A percentile compares a stretch with the other conserved stretches of the same genome.
Conservation (phyloP, 2,329 filamentous ascomycete genomes). For the Aspergillus ochraceus region DNA sequence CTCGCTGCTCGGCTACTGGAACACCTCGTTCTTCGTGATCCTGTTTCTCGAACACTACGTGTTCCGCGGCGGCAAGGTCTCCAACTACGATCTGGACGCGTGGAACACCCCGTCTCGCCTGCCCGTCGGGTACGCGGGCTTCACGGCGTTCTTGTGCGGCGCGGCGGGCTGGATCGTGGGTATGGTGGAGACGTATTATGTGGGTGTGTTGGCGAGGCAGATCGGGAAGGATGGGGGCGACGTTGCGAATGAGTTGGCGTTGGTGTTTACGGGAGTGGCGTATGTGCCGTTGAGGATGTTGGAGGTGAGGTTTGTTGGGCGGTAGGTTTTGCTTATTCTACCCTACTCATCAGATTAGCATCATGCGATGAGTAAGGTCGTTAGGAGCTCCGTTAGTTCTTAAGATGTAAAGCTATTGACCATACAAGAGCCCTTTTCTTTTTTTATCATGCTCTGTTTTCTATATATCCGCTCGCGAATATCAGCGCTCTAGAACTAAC, state of each 20-base stretch:
- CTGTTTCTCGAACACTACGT: conserved; percentile 51
- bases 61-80: conserved; percentile 45
- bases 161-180: conserved; percentile 55
- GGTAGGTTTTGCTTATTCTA: conserved; percentile 21
- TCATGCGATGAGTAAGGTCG: too few relatives aligned
- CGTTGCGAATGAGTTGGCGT: conserved; percentile 54
- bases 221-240: conserved; percentile 51
- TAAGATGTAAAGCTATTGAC: not conserved
- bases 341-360: too few relatives aligned
- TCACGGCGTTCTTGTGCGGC: conserved; percentile 47
- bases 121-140: conserved; percentile 47
- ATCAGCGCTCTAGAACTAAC: too few relatives aligned
- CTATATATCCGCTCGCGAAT: too few relatives aligned
- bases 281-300: conserved; percentile 51
- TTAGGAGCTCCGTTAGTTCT: not conserved
- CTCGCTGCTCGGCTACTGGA: conserved; percentile 53
- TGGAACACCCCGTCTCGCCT: conserved; percentile 49
- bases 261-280: conserved; percentile 50
- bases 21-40: conserved; percentile 51
- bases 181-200: conserved; percentile 60
- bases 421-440: not conserved
- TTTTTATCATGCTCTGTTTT: too few relatives aligned
- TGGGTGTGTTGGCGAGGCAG: conserved; percentile 46
- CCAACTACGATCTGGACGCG: conserved; percentile 51
- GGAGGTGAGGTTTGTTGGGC: conserved; percentile 50